Evolutionary conservation across 805 yeast species (phyloP).

Genomic region (Kluyveromyces lactis): DNA sequence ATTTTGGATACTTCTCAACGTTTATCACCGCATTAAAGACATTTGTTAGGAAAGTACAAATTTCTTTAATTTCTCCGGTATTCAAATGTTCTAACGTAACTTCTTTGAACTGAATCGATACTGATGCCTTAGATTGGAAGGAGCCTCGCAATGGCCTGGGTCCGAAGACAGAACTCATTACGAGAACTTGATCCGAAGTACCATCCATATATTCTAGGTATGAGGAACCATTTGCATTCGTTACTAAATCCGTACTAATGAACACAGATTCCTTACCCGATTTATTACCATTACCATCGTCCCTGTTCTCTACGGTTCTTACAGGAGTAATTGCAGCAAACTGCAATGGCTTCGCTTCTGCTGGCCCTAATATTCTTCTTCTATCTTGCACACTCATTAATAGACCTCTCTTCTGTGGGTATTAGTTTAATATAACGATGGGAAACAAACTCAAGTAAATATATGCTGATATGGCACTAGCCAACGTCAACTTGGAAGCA

Average conservation of each 20-base stretch:
- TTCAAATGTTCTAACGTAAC: conserved; percentile 22
- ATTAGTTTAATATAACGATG: no score
- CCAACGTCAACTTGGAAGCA: no score
- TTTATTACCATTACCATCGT: conserved; percentile 10
- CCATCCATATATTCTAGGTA: conserved; percentile 54
- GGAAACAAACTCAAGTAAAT: neutral
- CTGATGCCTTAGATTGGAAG: conserved; percentile 55
- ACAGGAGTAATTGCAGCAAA: conserved; percentile 23
- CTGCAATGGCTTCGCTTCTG: conserved; percentile 47
- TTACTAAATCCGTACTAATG: conserved; percentile 54
- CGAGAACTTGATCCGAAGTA: conserved; percentile 27
- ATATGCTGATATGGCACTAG: neutral
- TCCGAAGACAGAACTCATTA: conserved; percentile 73
- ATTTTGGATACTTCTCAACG: conserved; percentile 76
- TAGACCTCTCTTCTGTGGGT: neutral
- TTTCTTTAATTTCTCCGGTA: conserved; percentile 31
- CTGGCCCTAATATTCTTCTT: conserved; percentile 81
- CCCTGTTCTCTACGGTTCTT: conserved; percentile 2
- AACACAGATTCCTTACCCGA: conserved; percentile 35
- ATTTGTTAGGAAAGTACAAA: conserved; percentile 32
- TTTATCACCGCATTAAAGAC: conserved; percentile 32
- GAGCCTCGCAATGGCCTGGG: conserved; percentile 81
- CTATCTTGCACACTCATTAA: conserved; percentile 45
- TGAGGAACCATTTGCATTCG: conserved; percentile 76
- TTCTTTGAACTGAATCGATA: conserved; percentile 44